A percentile compares a stretch with the other conserved stretches of the same genome.
phyloP scores from a whole-genome alignment of 2,329 filamentous ascomycete species.

The Phialocephala sp. region DNA sequence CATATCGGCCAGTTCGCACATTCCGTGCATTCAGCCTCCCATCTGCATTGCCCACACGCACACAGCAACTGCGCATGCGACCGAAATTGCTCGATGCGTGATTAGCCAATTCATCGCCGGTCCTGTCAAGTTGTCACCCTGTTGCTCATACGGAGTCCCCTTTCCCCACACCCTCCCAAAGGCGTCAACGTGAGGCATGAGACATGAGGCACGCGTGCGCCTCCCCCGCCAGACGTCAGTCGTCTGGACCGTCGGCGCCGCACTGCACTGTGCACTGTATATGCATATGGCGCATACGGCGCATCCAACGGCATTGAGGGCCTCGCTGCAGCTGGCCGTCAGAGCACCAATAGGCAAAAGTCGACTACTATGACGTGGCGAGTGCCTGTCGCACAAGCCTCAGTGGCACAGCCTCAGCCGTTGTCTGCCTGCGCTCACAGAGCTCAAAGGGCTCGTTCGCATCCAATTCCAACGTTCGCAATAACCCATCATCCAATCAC shows the following conservation, averaged over 20 bases:
- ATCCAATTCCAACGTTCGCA: neutral
- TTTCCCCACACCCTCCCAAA: neutral
- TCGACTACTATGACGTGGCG: neutral
- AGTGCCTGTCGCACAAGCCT: neutral
- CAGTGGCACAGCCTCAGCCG: neutral
- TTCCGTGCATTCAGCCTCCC: neutral
- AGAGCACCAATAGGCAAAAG: neutral
- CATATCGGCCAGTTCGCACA: neutral
- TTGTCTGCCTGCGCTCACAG: slow-evolving; percentile 5
- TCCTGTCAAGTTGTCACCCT: neutral
- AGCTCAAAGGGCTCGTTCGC: neutral
- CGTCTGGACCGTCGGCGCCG: neutral
- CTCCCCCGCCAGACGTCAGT: neutral
- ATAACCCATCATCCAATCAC: neutral
- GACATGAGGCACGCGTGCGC: neutral
- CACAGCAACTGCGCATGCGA: neutral
- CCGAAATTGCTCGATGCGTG: neutral
- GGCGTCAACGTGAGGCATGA: neutral
- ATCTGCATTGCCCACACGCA: no score
- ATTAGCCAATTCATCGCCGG: neutral
- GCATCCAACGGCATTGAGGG: neutral
- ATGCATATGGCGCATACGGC: no score
- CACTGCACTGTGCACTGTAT: no score
- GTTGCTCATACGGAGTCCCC: neutral
- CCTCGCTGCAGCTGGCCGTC: neutral